These are phyloP conservation scores for Phytophthora brassicae DNA, from an alignment of 352 stramenopile genomes.

Conservation along the genomic window DNA sequence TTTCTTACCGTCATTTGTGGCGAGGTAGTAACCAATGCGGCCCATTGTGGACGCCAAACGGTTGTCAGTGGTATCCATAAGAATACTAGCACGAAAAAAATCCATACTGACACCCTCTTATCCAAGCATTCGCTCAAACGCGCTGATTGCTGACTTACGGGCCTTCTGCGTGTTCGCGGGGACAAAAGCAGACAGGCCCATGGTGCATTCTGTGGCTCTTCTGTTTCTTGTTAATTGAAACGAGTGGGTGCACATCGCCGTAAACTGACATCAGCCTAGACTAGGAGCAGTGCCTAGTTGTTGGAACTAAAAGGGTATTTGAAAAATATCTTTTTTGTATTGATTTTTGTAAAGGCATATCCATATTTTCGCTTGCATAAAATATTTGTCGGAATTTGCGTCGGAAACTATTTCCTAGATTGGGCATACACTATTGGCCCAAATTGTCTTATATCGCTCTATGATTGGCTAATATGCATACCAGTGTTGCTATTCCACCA, in stretches of 20 bases:
- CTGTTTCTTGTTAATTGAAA: conserved; percentile 2
- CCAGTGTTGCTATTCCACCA: no score
- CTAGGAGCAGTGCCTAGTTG: conserved; percentile 4
- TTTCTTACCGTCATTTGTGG: conserved; percentile 19
- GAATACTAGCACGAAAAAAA: conserved; percentile 6
- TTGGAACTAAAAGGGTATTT: conserved; percentile 3
- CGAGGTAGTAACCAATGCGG: conserved; percentile 15
- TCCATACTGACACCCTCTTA: conserved; percentile 1
- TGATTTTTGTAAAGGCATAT: no score
- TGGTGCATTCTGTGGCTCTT: background rate
- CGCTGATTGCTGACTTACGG: conserved; percentile 3
- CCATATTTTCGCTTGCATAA: no score
- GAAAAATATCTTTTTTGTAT: conserved; percentile 9
- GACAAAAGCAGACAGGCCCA: conserved; percentile 16
- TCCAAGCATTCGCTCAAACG: conserved; percentile 8
- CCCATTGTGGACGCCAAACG: conserved; percentile 11
- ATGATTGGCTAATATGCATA: no score
- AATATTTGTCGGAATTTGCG: conserved; percentile 21
- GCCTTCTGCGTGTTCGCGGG: no score
- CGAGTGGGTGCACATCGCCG: no score
- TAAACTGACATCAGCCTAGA: background rate
- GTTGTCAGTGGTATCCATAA: background rate
- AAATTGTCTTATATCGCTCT: no score
- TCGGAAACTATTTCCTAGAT: no score
- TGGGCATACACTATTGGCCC: background rate